Evolutionary conservation across 1,284 basidiomycete species (phyloP), one percentile per base, ranked within the genome.

Genomic region (Fomes fomentarius): DNA sequence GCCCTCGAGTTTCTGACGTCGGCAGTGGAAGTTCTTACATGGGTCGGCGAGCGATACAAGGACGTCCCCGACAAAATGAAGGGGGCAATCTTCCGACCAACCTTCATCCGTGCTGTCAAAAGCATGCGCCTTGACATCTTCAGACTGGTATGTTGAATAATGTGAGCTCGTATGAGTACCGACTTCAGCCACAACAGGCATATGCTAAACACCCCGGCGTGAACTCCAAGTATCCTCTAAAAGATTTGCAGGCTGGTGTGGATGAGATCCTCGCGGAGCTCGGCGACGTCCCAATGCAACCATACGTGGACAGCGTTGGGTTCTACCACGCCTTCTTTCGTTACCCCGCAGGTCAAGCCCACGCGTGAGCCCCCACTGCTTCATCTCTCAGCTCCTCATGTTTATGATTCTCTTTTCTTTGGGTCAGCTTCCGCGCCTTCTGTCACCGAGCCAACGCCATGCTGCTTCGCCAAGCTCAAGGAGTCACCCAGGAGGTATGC

Each of bases 21-120:
- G 21, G 69, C 69, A 3, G 34, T 75, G 21, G 69, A 73, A 25
- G 52, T 78, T 34, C 64, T 77, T 7, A 64, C 73, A 35, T 76
- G 75, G 75, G 77, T 75, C 15, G 56, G n/a, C 64, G 22, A 60
- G 61, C 12, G 50, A 56, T 77, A 75, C 75, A 50, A 62, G 26
- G 54, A 73, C 50, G 71, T 74, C 1, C 47, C 66, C 7, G 54
- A 31, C 15, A 52, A 62, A 5, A 59, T 66, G 5, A 61, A 66
- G 17, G 71, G 72, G 6, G 53, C 58, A 4, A 60, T 74, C 7
- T 74, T 75, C 54, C 62, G 67, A 19, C 26, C 56, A 3, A 64
- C 64, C 0, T 71, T 72, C 54, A 43, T 70, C 8, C 65, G 69
- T 5, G 69, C 64, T 3, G 66, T 74, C 38, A 65, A 62, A 19